Conservation (phyloP, 768 basidiomycete species). For the Hygrophorus pudorinus region DNA sequence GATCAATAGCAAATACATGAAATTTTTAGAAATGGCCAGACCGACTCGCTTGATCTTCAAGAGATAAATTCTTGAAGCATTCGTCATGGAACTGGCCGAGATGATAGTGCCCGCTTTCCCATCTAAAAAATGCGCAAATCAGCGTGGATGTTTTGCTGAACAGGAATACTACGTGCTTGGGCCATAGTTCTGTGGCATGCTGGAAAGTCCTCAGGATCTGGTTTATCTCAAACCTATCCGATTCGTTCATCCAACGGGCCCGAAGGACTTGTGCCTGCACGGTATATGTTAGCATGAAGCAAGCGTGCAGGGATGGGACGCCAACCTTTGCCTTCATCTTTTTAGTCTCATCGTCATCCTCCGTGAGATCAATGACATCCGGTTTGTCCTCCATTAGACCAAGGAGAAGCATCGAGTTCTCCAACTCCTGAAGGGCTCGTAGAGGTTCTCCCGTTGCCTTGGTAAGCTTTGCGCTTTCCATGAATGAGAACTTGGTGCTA, state of each 20-base stretch:
- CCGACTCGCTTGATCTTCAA: constrained; percentile 36
- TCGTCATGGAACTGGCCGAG: constrained; percentile 85
- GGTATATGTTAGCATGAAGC: neutral
- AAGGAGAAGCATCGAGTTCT: constrained; percentile 53
- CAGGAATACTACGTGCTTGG: constrained; percentile 31
- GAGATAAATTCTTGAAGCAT: constrained; percentile 46
- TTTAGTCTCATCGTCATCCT: constrained; percentile 39
- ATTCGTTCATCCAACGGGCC: constrained; percentile 90
- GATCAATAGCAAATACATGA: neutral
- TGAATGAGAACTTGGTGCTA: constrained; percentile 65
- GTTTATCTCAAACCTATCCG: constrained; percentile 65
- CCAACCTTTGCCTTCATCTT: constrained; percentile 64
- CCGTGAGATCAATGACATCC: constrained; percentile 48
- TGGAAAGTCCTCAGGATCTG: constrained; percentile 52
- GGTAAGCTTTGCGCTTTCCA: constrained; percentile 84
- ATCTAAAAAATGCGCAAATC: constrained; percentile 27
- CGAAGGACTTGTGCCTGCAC: constrained; percentile 68
- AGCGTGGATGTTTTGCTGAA: neutral
- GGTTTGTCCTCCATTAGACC: constrained; percentile 34
- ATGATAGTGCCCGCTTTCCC: constrained; percentile 83
- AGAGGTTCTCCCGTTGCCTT: constrained; percentile 71
- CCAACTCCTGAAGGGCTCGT: constrained; percentile 80
- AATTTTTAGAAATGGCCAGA: constrained; percentile 11
- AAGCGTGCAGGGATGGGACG: neutral
- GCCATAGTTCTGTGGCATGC: constrained; percentile 36